phyloP scores from a whole-genome alignment of 2,329 filamentous ascomycete genomes.

The Penicillium fuscoglaucum region DNA sequence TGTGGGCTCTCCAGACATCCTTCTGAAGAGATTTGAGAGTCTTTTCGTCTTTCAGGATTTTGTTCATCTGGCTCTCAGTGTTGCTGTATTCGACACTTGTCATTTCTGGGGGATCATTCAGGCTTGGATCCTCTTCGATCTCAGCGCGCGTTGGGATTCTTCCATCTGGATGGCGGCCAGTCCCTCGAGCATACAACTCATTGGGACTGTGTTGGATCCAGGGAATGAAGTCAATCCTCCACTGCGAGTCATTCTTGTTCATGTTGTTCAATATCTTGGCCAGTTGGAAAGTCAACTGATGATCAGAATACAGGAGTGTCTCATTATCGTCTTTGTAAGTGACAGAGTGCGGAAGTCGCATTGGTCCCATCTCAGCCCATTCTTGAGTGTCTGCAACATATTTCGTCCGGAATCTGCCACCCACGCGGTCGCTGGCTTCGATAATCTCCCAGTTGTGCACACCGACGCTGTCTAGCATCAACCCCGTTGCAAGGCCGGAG shows the following conservation, averaged over 20 bases:
- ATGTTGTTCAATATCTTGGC: constrained; percentile 26
- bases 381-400: constrained; percentile 37
- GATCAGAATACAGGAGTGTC: constrained; percentile 25
- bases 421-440: constrained; percentile 44
- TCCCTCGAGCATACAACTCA: constrained; percentile 26
- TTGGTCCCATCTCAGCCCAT: constrained; percentile 33
- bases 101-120: constrained; percentile 19
- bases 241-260: constrained; percentile 23
- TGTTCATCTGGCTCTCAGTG: constrained; percentile 18
- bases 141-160: constrained; percentile 27
- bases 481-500: constrained; percentile 48
- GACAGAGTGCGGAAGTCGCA: constrained; percentile 27
- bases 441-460: constrained; percentile 49
- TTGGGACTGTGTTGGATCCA: constrained; percentile 32
- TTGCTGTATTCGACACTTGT: constrained; percentile 12
- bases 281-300: constrained; percentile 28
- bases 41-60: constrained; percentile 18
- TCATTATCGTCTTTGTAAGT: constrained; percentile 25
- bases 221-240: constrained; percentile 31
- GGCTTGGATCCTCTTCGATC: constrained; percentile 17
- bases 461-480: constrained; percentile 47
- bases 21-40: constrained; percentile 24
- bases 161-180: constrained; percentile 25
- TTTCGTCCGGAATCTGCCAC: constrained; percentile 47
- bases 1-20: constrained; percentile 26